Evolutionary conservation across 345 rosid species (phyloP).

Genomic region (Murraya paniculata): DNA sequence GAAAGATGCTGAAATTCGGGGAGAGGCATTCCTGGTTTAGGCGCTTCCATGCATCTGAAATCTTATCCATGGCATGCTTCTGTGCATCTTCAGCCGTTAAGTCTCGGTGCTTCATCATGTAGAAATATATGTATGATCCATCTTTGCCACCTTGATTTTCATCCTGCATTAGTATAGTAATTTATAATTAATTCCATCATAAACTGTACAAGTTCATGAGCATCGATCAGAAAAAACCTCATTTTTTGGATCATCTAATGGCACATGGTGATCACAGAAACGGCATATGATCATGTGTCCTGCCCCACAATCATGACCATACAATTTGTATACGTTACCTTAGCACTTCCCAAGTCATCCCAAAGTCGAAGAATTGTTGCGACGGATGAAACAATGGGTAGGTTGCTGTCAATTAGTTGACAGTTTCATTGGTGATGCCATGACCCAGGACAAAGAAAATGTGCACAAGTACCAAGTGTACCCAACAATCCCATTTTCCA

Average conservation of each 20-base stretch:
- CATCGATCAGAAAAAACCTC: no score
- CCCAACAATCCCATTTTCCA: conserved; percentile 52
- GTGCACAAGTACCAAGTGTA: conserved; percentile 43
- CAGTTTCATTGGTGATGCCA: conserved; percentile 26
- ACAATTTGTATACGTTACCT: conserved; percentile 20
- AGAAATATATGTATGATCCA: conserved; percentile 57
- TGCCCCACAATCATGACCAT: no score
- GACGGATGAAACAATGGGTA: conserved; percentile 31
- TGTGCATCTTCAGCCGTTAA: conserved; percentile 28
- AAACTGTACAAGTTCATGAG: no score
- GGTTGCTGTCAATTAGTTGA: conserved; percentile 34
- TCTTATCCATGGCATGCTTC: conserved; percentile 28
- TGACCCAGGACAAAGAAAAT: conserved; percentile 50
- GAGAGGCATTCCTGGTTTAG: conserved; percentile 47
- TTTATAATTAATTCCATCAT: no score
- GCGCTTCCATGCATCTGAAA: conserved; percentile 54
- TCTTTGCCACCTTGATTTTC: conserved; percentile 54
- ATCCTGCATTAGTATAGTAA: conserved; percentile 29
- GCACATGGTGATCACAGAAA: no score
- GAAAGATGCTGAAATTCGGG: conserved; percentile 32
- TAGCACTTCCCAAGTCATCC: conserved; percentile 63
- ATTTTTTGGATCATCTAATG: no score
- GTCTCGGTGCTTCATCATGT: conserved; percentile 38
- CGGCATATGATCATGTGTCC: no score
- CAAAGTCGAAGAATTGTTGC: conserved; percentile 55